Percentiles rank a stretch among this genome's conserved stretches.
Conservation (phyloP, 495 filamentous ascomycete genomes). For the Penicillium paxilli region DNA sequence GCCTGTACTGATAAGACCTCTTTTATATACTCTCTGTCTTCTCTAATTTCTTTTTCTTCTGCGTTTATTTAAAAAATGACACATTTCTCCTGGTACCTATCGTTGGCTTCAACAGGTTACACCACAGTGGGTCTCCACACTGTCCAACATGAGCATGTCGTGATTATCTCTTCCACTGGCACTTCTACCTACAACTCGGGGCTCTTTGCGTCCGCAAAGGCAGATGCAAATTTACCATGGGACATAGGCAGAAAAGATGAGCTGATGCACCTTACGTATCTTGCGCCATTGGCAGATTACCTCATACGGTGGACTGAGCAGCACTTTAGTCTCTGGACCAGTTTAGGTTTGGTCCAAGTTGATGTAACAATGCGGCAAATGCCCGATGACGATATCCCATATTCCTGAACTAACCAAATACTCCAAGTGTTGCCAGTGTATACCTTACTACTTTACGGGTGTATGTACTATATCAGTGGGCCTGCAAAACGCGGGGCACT, state of each 20-base stretch:
- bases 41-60: not conserved
- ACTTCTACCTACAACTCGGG: no score
- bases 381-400: slow-evolving; percentile 20
- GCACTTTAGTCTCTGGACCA: not conserved
- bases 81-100: no score
- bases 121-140: slow-evolving; percentile 3
- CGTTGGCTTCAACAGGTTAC: slow-evolving; percentile 1
- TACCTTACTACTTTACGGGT: no score
- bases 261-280: not conserved
- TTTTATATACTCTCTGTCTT: not conserved
- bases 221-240: no score
- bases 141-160: slow-evolving; percentile 9
- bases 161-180: slow-evolving; percentile 5
- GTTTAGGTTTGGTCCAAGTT: slow-evolving; percentile 1
- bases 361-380: slow-evolving; percentile 22
- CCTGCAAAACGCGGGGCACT: slow-evolving; percentile 22
- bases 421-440: no score
- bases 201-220: no score
- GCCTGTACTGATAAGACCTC: not conserved
- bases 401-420: no score
- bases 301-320: not conserved
- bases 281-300: slow-evolving; percentile 1
- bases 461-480: not conserved
- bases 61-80: no score
- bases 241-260: not conserved